Base-by-base conservation (phyloP, 257 asterid genomes). In the Nicotiana sylvestris region DNA sequence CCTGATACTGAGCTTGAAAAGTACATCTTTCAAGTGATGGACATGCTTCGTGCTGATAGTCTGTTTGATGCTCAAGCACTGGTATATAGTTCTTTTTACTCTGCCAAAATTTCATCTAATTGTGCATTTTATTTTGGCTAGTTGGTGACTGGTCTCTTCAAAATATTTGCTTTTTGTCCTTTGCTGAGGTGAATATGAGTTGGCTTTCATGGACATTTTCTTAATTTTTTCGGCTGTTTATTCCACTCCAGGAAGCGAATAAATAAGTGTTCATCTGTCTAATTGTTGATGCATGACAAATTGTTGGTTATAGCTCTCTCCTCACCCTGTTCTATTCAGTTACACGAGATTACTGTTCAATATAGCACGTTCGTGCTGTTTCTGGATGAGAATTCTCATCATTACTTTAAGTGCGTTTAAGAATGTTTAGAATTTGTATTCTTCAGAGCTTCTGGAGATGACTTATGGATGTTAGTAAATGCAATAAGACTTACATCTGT, bases 1-100 rank as follows among this genome's bases (percentile, higher is more conserved):
- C 97, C 97, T 60, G 99, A 96, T 81, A 90, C 89, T 62, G 99
- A 94, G 92, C 98, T 96, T 82, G 97, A 92, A 87, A 90, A 86
- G 85, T 92, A 87, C 81, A 92, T 94, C 13, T 57, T 88, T 86
- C 97, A 88, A 88, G 93, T 91, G 83, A 84, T 94, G 89, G 97
- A 92, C 85, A 93, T 96, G 98, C 98, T 96, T 86, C 94, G 83
- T 70, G 81, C 90, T 3, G 98, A 93, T 84, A 88, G 89, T 82
- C 79, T 85, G 27, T 68, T 86, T 81, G 99, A 94, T 91, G 98
- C 99, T 82, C 99, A 96, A 92, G 91, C 97, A 84, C 88, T 94
- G 98, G 99, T 96, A 91, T 85, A 70, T 81, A 27, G 80, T 51
- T 13, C 62, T 74, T 49, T 81, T 81, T 80, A 33, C 80, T 70